A percentile compares a stretch with the other conserved stretches of the same genome.
These are phyloP conservation scores for Paecilomyces dactylethromorphus DNA, from an alignment of 2,329 filamentous ascomycete genomes.

Conservation along the genomic window DNA sequence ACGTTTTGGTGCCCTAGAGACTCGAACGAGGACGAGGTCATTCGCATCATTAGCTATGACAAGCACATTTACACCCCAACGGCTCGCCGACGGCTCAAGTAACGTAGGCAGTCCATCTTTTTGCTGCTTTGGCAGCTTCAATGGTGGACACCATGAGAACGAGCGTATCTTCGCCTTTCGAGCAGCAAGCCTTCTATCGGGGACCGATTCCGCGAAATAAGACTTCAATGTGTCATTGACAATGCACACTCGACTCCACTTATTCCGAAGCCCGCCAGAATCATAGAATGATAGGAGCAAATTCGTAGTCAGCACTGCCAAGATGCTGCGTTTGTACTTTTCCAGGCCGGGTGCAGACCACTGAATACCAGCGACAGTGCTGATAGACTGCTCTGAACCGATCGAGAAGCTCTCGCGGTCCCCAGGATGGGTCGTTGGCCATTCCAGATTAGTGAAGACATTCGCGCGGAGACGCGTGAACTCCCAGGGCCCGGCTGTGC, in stretches of 20 bases:
- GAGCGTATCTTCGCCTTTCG: conserved; percentile 30
- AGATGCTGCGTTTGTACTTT: conserved; percentile 46
- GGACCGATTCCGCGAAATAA: conserved; percentile 28
- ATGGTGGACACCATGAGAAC: conserved; percentile 35
- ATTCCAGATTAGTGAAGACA: conserved; percentile 47
- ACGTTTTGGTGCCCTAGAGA: conserved; percentile 10
- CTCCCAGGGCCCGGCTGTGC: conserved; percentile 24
- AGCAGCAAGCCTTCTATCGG: conserved; percentile 14
- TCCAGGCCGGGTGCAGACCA: conserved; percentile 55
- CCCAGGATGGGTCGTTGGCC: conserved; percentile 40
- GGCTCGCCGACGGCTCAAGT: conserved; percentile 10
- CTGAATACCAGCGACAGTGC: conserved; percentile 41
- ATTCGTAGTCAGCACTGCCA: conserved; percentile 53
- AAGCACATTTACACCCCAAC: conserved; percentile 31
- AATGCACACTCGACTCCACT: conserved; percentile 49
- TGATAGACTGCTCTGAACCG: conserved; percentile 53
- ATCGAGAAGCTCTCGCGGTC: conserved; percentile 46
- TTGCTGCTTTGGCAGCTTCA: conserved; percentile 14
- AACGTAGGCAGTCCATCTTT: not conserved
- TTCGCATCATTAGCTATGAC: conserved; percentile 33
- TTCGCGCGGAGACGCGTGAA: conserved; percentile 42
- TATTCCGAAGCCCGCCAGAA: conserved; percentile 36
- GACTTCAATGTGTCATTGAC: conserved; percentile 44
- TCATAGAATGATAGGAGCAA: conserved; percentile 53
- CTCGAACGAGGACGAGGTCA: conserved; percentile 26